Base-by-base conservation (phyloP, 2,329 filamentous ascomycete genomes). In the Diaporthe sp. region DNA sequence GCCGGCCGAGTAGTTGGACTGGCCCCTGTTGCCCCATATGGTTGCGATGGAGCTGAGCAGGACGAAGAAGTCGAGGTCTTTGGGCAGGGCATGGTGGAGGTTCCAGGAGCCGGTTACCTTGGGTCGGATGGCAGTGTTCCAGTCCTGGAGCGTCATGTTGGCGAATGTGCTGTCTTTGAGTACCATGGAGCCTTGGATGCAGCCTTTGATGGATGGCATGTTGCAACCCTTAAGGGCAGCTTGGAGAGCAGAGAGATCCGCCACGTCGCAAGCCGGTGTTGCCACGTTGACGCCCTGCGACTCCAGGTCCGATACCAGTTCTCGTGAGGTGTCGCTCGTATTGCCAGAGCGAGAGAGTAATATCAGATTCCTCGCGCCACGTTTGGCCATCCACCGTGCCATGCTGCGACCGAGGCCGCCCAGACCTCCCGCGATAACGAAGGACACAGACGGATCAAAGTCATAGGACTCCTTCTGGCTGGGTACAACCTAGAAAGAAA, bases 361-460 rank as follows among this genome's bases (percentile, higher is more conserved):
- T 19, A 79, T 68, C 3, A 78, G 57, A 46, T 78, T 71, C 28
- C 58, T 75, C 1, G 78, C 78, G 1, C 78, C 78, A 2, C 51
- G 31, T 12, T 42, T 25, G 9, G 28, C 74, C 75, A 79, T 68
- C 78, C 77, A 78, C 6, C 71, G 31, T 2, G 62, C 72, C 3
- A 78, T 42, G 19, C 37, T 31, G 19, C 72, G 71, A 22, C 80
- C 80, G 4, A 81, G 62, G 4, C 81, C 81, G 1, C 81, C 80
- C 10, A 82, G 74, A 1, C 81, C 81, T 51, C 80, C 80, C 0
- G 78, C 75, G 61, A 81, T 77, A 2, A 81, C 39, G 51, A 78
- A 80, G 12, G 79, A 81, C 80, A 7, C 42, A 72, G 80, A 80
- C 1, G 76, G 57, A 51, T 77, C 42, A 28, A 79, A 75, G 6